phyloP scores from a whole-genome alignment of 768 basidiomycete species.

The Lactarius vividus region DNA sequence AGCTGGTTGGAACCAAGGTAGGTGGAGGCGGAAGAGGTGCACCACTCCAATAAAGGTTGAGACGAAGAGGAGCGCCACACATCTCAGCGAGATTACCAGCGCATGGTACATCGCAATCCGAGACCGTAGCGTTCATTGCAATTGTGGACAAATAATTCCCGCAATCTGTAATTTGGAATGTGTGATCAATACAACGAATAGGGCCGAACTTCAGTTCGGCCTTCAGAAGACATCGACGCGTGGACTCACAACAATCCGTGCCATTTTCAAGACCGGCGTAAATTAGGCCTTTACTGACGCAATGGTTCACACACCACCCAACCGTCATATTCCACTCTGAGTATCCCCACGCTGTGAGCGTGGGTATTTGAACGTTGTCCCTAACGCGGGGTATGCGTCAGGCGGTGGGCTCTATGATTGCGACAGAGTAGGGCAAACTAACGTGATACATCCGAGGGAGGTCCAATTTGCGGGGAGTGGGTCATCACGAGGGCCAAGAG shows the following conservation, averaged over 20 bases:
- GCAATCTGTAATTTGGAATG: not conserved
- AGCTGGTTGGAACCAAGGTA: not conserved
- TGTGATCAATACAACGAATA: not conserved
- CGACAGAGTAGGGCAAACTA: not conserved
- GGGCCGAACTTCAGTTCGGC: not conserved
- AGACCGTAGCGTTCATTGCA: not conserved
- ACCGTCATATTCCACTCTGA: rapidly evolving
- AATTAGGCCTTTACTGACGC: not conserved
- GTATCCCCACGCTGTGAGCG: not conserved
- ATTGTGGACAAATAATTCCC: not conserved
- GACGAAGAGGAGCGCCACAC: not conserved
- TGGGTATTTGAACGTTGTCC: not conserved
- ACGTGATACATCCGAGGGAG: not conserved
- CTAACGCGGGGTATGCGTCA: not conserved
- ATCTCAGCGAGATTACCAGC: not conserved
- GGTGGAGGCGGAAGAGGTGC: not conserved
- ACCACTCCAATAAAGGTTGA: not conserved
- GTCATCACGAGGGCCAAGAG: not conserved
- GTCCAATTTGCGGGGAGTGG: not conserved
- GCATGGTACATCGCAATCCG: not conserved
- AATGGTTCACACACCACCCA: not conserved
- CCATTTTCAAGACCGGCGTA: not conserved
- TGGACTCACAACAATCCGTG: not conserved
- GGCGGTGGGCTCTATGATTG: not conserved
- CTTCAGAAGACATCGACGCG: not conserved